Evolutionary conservation across 2,329 filamentous ascomycete genomes (phyloP).

Genomic region (Microdochium paspali): DNA sequence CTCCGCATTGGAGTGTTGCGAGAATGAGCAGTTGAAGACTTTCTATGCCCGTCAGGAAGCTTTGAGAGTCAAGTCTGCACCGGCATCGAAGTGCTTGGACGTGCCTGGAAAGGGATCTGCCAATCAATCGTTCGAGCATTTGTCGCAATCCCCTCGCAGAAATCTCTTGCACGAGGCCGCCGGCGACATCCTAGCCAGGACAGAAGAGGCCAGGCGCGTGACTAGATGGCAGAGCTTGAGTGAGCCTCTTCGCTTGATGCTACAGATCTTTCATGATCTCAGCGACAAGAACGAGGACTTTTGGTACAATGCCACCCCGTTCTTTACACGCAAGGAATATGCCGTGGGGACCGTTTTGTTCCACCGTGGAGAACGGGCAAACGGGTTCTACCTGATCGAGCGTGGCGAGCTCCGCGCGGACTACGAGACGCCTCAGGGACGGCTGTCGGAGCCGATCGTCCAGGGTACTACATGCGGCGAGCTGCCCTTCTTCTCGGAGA

Average conservation of each 20-base stretch:
- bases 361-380: slow-evolving; percentile 63
- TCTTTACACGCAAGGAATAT: slow-evolving; percentile 64
- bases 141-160: slow-evolving; percentile 72
- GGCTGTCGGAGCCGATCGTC: slow-evolving; percentile 83
- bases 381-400: slow-evolving; percentile 86
- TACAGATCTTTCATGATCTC: slow-evolving; percentile 90
- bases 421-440: slow-evolving; percentile 83
- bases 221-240: slow-evolving; percentile 78
- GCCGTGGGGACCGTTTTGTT: slow-evolving; percentile 66
- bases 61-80: slow-evolving; percentile 31
- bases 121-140: slow-evolving; percentile 21
- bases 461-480: slow-evolving; percentile 94
- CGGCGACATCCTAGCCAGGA: slow-evolving; percentile 56
- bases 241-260: slow-evolving; percentile 81
- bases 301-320: slow-evolving; percentile 74
- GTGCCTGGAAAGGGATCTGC: slow-evolving; percentile 30
- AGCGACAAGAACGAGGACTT: slow-evolving; percentile 87
- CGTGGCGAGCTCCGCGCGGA: slow-evolving; percentile 81
- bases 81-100: slow-evolving; percentile 34
- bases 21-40: slow-evolving; percentile 83
- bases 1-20: slow-evolving; percentile 84
- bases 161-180: slow-evolving; percentile 72
- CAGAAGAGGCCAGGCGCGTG: slow-evolving; percentile 48
- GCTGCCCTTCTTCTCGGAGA: slow-evolving; percentile 91
- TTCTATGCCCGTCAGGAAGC: slow-evolving; percentile 64